These are phyloP conservation scores for Anastatica hierochuntica DNA, from an alignment of 345 rosid genomes.

Conservation along the genomic window DNA sequence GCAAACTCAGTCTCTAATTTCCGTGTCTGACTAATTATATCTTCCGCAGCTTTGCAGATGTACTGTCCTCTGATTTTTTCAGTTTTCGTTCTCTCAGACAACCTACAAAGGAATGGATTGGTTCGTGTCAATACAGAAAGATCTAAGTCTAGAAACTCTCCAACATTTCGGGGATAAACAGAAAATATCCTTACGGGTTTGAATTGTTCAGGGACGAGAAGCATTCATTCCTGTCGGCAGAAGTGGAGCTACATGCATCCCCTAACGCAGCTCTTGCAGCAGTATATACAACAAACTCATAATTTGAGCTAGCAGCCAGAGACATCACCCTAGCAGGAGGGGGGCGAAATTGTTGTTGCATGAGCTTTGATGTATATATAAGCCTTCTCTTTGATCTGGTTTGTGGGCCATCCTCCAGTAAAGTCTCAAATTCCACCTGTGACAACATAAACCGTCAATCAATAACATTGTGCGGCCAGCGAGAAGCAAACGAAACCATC, in stretches of 20 bases:
- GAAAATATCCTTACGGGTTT: constrained; percentile 41
- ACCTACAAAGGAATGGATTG: constrained; percentile 22
- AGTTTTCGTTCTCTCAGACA: constrained; percentile 32
- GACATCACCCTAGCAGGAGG: constrained; percentile 41
- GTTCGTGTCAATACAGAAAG: background rate
- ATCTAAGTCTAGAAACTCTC: background rate
- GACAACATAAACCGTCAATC: constrained; percentile 12
- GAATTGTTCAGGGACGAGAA: no score
- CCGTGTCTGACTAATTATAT: constrained; percentile 38
- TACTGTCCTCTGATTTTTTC: constrained; percentile 39
- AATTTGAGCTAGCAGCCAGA: constrained; percentile 38
- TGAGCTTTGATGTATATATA: constrained; percentile 61
- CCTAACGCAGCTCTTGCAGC: constrained; percentile 53
- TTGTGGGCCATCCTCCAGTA: constrained; percentile 38
- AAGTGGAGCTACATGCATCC: constrained; percentile 52
- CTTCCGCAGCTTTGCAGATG: constrained; percentile 58
- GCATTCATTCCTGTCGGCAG: constrained; percentile 20
- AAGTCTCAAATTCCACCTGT: constrained; percentile 62
- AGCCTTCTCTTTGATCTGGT: constrained; percentile 68
- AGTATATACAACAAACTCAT: constrained; percentile 43
- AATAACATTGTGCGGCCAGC: constrained; percentile 1
- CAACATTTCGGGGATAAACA: background rate
- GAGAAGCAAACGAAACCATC: background rate
- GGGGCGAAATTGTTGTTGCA: constrained; percentile 57
- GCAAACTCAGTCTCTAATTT: constrained; percentile 49